Conservation (phyloP, 192 early-diverging fungal species). For the Entomortierella chlamydospora region DNA sequence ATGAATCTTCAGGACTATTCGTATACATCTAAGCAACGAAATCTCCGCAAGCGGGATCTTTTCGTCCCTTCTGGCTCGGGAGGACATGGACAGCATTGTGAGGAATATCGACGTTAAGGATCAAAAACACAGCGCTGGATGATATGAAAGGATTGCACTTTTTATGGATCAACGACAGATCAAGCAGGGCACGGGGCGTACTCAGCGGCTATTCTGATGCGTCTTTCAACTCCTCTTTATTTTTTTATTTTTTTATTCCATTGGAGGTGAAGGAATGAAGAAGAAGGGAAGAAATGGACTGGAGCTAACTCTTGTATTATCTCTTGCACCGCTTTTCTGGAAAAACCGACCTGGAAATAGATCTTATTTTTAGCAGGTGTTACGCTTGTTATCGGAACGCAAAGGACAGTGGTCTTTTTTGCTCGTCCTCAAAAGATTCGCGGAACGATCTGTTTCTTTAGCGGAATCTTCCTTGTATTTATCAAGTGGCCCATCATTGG, state of each 20-base stretch:
- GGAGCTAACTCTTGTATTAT: background rate
- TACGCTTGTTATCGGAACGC: constrained; percentile 88
- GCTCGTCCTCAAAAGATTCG: constrained; percentile 85
- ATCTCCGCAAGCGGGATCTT: no score
- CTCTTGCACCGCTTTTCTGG: no score
- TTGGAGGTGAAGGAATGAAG: background rate
- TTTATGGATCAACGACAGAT: no score
- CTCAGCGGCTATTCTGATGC: no score
- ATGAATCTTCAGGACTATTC: background rate
- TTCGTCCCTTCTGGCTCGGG: no score
- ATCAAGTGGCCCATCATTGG: constrained; percentile 91
- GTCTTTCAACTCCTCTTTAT: no score
- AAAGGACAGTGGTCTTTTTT: constrained; percentile 92
- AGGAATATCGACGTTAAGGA: no score
- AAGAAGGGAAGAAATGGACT: background rate
- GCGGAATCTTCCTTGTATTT: constrained; percentile 90
- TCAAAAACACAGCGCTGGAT: no score
- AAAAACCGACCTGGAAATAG: constrained; percentile 52
- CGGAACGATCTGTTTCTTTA: constrained; percentile 91
- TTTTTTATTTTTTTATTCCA: background rate
- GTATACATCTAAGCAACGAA: no score
- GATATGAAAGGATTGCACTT: no score
- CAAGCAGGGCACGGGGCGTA: no score
- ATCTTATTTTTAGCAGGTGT: constrained; percentile 92
- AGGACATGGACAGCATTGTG: no score